Base-by-base conservation (phyloP, 441 rosid species). In the Francoa sonchifolia region DNA sequence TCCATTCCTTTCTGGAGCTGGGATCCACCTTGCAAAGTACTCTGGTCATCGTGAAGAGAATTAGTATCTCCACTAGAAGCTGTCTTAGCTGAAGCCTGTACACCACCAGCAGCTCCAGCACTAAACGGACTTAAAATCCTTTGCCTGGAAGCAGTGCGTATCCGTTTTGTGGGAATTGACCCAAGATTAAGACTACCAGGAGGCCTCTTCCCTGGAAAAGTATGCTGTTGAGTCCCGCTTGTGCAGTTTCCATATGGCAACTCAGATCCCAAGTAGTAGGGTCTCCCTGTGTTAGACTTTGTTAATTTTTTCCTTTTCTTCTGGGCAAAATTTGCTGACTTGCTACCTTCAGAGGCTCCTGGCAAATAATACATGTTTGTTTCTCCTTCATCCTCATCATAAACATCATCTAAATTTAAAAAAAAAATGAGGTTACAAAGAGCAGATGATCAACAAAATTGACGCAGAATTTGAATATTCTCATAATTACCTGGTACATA, bases 51-150 rank as follows among this genome's bases (percentile, higher is more conserved):
- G 77, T 88, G 99, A 71, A 73, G 79, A 57, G 94, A 93, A 73
- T 55, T 78, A 40, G 97, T 80, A 63, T 93, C 99, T 52, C 89
- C 99, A 70, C 99, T 93, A 44, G 99, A 93, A 35, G 81, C 97
- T 20, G 90, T 76, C 69, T 69, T 88, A 3, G 63, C 51, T 4
- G 85, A 69, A 50, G 58, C 65, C 58, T 47, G 83, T 42, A 71
- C 44, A 36, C 32, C 63, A 53, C 74, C 85, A 64, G 66, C 32
- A 61, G 61, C 62, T 52, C 79, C 82, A 66, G 67, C 59, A 64
- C 67, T 52, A 54, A 76, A 76, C 49, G 93, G 82, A 70, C 73
- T 67, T 36, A 54, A 44, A 53, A 80, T 61, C 73, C 95, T 77
- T 60, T 72, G 96, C 74, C 99, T 85, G 26, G 81, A 69, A 35